Evolutionary conservation across 108 stramenopile species (phyloP), one percentile per base, ranked within the genome.

Genomic region (Seminavis robusta): DNA sequence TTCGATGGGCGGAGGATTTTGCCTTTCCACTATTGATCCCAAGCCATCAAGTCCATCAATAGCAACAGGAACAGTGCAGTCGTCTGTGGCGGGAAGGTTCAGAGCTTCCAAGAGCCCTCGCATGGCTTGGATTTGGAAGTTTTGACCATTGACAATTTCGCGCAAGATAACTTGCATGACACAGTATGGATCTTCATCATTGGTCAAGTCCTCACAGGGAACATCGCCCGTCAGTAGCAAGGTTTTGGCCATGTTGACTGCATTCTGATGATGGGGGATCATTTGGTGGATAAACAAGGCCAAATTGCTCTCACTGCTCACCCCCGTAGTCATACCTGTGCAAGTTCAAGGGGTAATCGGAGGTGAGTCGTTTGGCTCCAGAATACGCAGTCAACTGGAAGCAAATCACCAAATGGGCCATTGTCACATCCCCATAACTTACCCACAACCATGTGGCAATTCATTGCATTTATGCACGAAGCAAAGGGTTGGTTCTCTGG

Each of bases 181-280:
- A 33, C 84, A 86, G 19, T 71, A 69, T 17, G 50, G 58, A 39
- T 31, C 47, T 44, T 69, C 58, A 48, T 67, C 58, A 23, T 75
- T 77, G n/a, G 57, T 47, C 44, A 72, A 39, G 46, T 77, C 80
- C 47, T 63, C 65, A 37, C 82, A 84, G 8, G 57, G 33, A 2
- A 80, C 24, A 10, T 56, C 67, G 24, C 55, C 65, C 4, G 58
- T 58, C 4, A 15, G 16, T 8, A 92, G 55, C 24, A 94, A 57
- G 7, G 78, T 45, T 65, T 91, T 94, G 11, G 92, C 92, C 94
- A 95, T 95, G 63, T 94, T 95, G 16, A 92, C 82, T 24, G 92
- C 94, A 52, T 95, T 95, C 53, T 90, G 40, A 46, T 56, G 55
- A 25, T 94, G 94, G 23, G 94, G 90, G 47, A 95, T 95, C 92